A percentile compares a stretch with the other conserved stretches of the same genome.
Evolutionary conservation across 106 monocot species (phyloP).

Genomic region (Dactylorhiza incarnata): DNA sequence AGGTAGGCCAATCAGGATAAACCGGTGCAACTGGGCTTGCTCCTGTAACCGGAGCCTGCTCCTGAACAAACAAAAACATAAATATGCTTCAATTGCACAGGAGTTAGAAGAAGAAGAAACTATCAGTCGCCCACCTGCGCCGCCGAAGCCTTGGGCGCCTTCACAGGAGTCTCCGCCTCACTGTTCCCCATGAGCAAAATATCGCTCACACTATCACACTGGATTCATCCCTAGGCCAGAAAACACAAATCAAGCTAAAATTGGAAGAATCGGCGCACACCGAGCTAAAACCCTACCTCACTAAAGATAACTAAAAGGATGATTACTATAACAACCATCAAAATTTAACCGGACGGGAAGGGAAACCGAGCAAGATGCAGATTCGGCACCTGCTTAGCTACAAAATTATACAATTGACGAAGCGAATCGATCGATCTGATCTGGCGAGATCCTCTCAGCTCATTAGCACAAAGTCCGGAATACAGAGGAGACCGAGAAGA

Average conservation of each 20-base stretch:
- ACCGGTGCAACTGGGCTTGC: slow-evolving; percentile 21
- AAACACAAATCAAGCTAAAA: not conserved
- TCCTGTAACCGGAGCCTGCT: slow-evolving; percentile 25
- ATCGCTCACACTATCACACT: not conserved
- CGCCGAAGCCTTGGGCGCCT: slow-evolving; percentile 38
- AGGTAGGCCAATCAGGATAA: slow-evolving; percentile 53
- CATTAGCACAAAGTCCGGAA: not conserved
- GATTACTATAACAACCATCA: not conserved
- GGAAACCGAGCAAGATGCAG: not conserved
- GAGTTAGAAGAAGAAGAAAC: not conserved
- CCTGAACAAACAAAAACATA: slow-evolving; percentile 21
- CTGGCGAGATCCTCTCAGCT: not conserved
- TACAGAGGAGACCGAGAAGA: not conserved
- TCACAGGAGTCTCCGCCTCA: slow-evolving; percentile 29
- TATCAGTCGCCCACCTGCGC: slow-evolving; percentile 17
- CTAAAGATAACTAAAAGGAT: not conserved
- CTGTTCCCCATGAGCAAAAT: slow-evolving; percentile 36
- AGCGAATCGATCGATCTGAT: not conserved
- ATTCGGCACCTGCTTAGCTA: not conserved
- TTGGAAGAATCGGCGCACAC: not conserved
- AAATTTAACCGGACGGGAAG: not conserved
- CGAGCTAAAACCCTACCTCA: slow-evolving; percentile 1
- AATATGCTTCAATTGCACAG: not conserved
- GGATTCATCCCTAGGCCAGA: not conserved
- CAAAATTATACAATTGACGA: not conserved